Conservation (phyloP, 345 rosid species). For the Aquilaria yunnanensis region DNA sequence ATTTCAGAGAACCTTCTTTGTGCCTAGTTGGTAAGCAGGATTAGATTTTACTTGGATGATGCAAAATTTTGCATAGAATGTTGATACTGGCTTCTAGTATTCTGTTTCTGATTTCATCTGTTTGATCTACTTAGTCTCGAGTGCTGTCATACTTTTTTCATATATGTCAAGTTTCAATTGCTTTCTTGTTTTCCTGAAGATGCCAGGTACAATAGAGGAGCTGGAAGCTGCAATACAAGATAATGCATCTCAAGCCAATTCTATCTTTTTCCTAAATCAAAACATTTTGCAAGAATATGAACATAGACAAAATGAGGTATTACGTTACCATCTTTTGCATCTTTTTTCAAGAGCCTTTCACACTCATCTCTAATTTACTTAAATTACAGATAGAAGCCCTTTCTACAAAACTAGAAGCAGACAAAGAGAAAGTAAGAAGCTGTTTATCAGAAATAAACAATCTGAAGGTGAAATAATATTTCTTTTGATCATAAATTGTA, state of each 20-base stretch:
- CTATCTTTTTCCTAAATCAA: conserved; percentile 72
- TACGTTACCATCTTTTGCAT: conserved; percentile 9
- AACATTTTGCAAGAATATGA: conserved; percentile 81
- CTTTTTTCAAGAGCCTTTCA: not conserved
- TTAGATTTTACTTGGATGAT: no score
- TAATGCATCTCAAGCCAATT: conserved; percentile 72
- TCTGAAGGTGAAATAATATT: conserved; percentile 43
- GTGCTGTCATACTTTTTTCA: conserved; percentile 2
- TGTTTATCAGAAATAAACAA: conserved; percentile 62
- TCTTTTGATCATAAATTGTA: conserved; percentile 6
- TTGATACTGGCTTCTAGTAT: not conserved
- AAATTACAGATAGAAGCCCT: conserved; percentile 45
- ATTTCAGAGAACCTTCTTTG: no score
- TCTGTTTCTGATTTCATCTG: not conserved
- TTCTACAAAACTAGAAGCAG: conserved; percentile 54
- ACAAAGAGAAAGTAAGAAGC: conserved; percentile 38
- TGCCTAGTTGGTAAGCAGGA: no score
- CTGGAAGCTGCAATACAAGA: conserved; percentile 90
- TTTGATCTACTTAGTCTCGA: not conserved
- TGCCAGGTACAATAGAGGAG: conserved; percentile 85
- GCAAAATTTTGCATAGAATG: no score
- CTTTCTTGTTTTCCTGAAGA: conserved; percentile 22
- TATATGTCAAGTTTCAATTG: not conserved
- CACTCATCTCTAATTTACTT: conserved; percentile 15
- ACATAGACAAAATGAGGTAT: conserved; percentile 63